Evolutionary conservation across 2,329 filamentous ascomycete genomes (phyloP).

Genomic region (Furcasterigmium furcatum): DNA sequence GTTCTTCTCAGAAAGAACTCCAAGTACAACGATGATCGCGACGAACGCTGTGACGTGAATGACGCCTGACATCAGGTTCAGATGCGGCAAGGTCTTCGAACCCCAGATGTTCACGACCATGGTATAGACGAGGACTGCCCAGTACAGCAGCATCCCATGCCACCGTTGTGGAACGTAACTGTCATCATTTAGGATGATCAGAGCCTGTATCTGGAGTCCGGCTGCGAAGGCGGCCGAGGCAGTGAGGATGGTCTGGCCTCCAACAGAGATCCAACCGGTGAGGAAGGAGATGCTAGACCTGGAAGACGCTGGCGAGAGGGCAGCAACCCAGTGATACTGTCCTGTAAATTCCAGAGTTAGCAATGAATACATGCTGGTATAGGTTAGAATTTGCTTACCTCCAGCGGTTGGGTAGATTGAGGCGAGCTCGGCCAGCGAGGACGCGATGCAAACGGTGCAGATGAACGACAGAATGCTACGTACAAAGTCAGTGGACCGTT

Average conservation of each 20-base stretch:
- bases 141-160: constrained; percentile 45
- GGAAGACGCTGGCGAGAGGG: constrained; percentile 26
- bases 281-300: constrained; percentile 33
- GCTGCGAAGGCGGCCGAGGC: constrained; percentile 43
- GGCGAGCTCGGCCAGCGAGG: constrained; percentile 34
- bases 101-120: constrained; percentile 38
- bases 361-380: neutral
- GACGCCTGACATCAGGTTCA: constrained; percentile 23
- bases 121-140: constrained; percentile 34
- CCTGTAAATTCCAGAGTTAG: constrained; percentile 13
- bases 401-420: constrained; percentile 30
- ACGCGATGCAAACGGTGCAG: constrained; percentile 32
- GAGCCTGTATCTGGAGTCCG: constrained; percentile 37
- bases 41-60: constrained; percentile 23
- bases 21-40: constrained; percentile 21
- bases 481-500: neutral
- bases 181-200: constrained; percentile 38
- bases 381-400: constrained; percentile 15
- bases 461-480: constrained; percentile 37
- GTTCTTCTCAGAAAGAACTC: constrained; percentile 25
- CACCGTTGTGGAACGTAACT: constrained; percentile 36
- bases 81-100: constrained; percentile 27
- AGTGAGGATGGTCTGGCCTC: constrained; percentile 41
- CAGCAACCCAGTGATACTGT: constrained; percentile 43
- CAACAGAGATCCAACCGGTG: constrained; percentile 41